Conservation (phyloP, 352 stramenopile genomes). For the Pythium vanterpoolii region DNA sequence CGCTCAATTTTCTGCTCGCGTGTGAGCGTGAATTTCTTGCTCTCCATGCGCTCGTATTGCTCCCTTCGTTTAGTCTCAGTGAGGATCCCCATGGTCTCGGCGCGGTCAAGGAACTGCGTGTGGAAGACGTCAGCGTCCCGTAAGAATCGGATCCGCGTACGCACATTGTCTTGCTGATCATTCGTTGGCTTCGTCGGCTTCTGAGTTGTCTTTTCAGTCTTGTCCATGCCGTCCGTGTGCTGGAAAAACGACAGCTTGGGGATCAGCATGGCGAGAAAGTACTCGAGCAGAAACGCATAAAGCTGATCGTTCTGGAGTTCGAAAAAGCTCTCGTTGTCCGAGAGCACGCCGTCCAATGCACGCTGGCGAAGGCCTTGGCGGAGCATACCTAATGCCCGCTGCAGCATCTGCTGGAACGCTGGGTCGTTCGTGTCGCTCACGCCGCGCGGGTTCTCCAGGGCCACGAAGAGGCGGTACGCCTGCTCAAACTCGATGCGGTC, state of each 20-base stretch:
- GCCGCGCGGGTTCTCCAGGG: constrained; percentile 38
- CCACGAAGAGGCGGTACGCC: constrained; percentile 39
- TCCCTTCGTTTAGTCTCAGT: constrained; percentile 64
- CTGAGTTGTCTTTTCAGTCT: too few relatives aligned
- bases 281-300: constrained; percentile 79
- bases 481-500: constrained; percentile 37
- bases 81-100: constrained; percentile 56
- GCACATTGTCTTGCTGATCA: constrained; percentile 61
- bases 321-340: constrained; percentile 70
- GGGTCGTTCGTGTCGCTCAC: constrained; percentile 37
- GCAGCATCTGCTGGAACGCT: constrained; percentile 49
- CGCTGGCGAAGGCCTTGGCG: constrained; percentile 51
- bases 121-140: constrained; percentile 75
- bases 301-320: constrained; percentile 82
- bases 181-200: constrained; percentile 12
- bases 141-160: constrained; percentile 58
- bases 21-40: constrained; percentile 57
- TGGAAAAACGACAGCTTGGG: constrained; percentile 79
- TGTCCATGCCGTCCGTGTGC: not conserved
- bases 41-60: constrained; percentile 75
- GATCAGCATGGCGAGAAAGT: constrained; percentile 73
- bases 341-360: constrained; percentile 61
- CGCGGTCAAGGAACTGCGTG: constrained; percentile 72
- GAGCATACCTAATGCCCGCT: constrained; percentile 27
- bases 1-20: constrained; percentile 81